Base-by-base conservation (phyloP, 495 filamentous ascomycete species). In the Haplographium delicatum region DNA sequence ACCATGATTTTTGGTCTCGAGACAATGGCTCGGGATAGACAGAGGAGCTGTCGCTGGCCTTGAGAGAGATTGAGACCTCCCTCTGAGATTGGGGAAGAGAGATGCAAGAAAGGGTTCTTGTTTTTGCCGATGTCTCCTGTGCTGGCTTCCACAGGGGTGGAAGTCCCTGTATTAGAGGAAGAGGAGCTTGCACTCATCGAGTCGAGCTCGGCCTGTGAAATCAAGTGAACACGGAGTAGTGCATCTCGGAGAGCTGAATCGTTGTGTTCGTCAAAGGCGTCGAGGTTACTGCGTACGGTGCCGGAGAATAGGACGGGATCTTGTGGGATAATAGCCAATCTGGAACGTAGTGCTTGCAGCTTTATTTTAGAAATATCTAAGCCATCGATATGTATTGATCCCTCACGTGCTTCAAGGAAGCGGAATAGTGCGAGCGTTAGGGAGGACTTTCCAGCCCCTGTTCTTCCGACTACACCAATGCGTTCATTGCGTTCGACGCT, bases 271-370 rank as follows among this genome's bases (percentile, higher is more conserved):
- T 84, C 71, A 58, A 91, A 90, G 0, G 89, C 80, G 60, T 95
- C 89, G 19, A 95, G 77, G 57, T 95, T 95, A 13, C 75, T 78
- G 34, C 89, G 79, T 27, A 96, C 69, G 3, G 89, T 93, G 13
- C 91, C 91, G 1, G 85, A 86, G 69, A 95, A 94, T 0, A 96
- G 73, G 2, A 91, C 86, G 0, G 88, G 88, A 52, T 94, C 88
- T 52, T 91, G 87, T 0, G 88, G 88, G 34, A 94, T 94, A 62
- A 94, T 91, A 25, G 85, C 85, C 0, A 94, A 69, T 0, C 88
- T 75, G 27, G 81, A 83, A 4, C 88, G 79, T 1, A 91, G 75
- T 37, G 84, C 79, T 13, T 88, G 81, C 0, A 91, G 73, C 20
- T 79, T 82, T 57, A 94, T 80, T 57, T 79, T 84, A 1, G 85